phyloP scores from a whole-genome alignment of 306 rosid genomes.

The Prunus salicina region DNA sequence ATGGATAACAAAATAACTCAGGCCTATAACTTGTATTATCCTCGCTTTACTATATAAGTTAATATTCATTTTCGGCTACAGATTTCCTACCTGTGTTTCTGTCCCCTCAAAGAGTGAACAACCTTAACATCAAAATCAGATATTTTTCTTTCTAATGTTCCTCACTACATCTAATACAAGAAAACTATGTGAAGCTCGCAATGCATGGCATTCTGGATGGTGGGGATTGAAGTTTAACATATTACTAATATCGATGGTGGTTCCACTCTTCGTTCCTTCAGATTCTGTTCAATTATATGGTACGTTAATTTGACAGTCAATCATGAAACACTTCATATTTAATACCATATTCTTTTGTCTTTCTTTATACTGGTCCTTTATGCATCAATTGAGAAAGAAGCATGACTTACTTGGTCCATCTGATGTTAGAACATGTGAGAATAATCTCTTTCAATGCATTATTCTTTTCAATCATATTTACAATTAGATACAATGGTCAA shows the following conservation, averaged over 20 bases:
- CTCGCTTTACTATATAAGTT: not conserved
- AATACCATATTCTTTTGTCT: not conserved
- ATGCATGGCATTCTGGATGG: constrained; percentile 78
- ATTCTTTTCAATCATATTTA: not conserved
- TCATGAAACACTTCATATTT: not conserved
- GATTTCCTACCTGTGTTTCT: not conserved
- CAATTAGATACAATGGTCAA: no score
- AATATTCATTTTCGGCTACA: not conserved
- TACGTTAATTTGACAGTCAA: constrained; percentile 19
- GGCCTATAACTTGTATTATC: not conserved
- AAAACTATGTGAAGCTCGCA: constrained; percentile 53
- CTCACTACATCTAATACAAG: constrained; percentile 59
- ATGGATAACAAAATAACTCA: not conserved
- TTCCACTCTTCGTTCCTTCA: constrained; percentile 58
- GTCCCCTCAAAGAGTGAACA: not conserved
- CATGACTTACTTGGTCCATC: not conserved
- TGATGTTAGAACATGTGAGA: not conserved
- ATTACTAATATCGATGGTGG: constrained; percentile 54
- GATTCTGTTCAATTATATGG: constrained; percentile 63
- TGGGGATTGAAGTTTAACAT: constrained; percentile 60
- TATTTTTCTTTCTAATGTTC: constrained; percentile 79
- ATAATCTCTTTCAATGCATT: not conserved
- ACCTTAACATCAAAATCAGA: constrained; percentile 64
- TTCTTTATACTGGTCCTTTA: not conserved
- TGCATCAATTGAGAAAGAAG: not conserved